These are phyloP conservation scores for Mycena olivaceomarginata DNA, from an alignment of 768 basidiomycete genomes.

Conservation along the genomic window DNA sequence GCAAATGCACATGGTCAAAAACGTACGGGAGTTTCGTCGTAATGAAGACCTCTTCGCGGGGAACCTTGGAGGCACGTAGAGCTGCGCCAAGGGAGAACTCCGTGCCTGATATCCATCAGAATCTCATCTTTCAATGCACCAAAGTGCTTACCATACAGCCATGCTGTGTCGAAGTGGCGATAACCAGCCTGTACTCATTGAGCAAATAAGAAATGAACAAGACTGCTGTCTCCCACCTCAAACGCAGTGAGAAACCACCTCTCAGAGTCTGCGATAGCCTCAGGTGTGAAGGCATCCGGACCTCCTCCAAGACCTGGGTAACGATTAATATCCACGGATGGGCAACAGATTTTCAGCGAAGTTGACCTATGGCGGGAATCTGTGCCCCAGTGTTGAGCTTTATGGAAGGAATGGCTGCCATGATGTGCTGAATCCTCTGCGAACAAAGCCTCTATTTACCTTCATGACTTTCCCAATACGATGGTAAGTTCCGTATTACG, in stretches of 20 bases:
- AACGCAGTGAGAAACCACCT: conserved; percentile 64
- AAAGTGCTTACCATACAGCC: conserved; percentile 51
- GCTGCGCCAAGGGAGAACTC: conserved; percentile 66
- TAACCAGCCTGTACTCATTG: conserved; percentile 57
- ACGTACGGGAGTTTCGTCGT: conserved; percentile 70
- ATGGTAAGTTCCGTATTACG: no score
- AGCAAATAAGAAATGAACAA: not conserved
- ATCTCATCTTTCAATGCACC: not conserved
- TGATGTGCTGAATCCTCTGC: not conserved
- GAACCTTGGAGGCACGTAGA: conserved; percentile 67
- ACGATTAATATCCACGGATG: not conserved
- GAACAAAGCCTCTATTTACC: not conserved
- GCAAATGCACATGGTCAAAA: not conserved
- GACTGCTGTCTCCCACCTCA: conserved; percentile 49
- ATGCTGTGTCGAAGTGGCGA: conserved; percentile 66
- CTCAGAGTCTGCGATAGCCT: conserved; percentile 57
- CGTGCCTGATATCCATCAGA: conserved; percentile 50
- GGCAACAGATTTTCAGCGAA: not conserved
- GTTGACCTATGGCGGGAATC: conserved; percentile 29
- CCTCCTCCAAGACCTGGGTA: conserved; percentile 25
- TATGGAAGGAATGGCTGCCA: conserved; percentile 20
- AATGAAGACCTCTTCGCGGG: conserved; percentile 68
- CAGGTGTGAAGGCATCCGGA: conserved; percentile 44
- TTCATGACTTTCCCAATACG: no score
- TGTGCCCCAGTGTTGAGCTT: conserved; percentile 29